Percentiles rank a stretch among this genome's conserved stretches.
Evolutionary conservation across 495 filamentous ascomycete species (phyloP).

Genomic region (Neurospora tetrasperma): DNA sequence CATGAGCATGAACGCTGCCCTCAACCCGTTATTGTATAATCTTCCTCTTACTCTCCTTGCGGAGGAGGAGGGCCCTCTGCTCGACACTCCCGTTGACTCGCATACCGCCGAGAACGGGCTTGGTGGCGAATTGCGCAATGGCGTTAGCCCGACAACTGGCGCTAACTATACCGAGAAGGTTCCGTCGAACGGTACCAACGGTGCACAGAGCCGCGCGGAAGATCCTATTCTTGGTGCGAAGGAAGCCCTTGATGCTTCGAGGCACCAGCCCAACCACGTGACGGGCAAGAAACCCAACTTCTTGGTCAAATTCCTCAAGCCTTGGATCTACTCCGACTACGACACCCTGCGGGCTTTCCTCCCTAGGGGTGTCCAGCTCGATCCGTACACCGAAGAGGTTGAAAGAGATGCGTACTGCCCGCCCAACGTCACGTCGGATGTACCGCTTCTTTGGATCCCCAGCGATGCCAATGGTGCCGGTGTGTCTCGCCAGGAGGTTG

Average conservation of each 20-base stretch:
- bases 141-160: conserved; percentile 12
- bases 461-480: conserved; percentile 53
- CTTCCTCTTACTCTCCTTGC: conserved; percentile 53
- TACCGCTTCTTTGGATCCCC: conserved; percentile 78
- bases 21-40: conserved; percentile 72
- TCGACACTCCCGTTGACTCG: conserved; percentile 17
- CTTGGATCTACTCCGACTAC: conserved; percentile 69
- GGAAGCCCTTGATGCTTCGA: not conserved
- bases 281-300: conserved; percentile 31
- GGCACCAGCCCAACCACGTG: not conserved
- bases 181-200: conserved; percentile 20
- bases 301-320: conserved; percentile 63
- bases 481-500: conserved; percentile 66
- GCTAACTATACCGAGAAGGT: conserved; percentile 20
- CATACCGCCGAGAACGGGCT: conserved; percentile 5
- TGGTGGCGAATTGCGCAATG: not conserved
- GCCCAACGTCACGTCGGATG: conserved; percentile 52
- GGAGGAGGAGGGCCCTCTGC: conserved; percentile 50
- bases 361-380: conserved; percentile 41
- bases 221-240: conserved; percentile 15
- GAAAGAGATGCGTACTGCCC: conserved; percentile 68
- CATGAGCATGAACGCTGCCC: conserved; percentile 63
- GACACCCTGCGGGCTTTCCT: conserved; percentile 59
- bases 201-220: conserved; percentile 16
- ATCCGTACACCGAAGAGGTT: conserved; percentile 48